Conservation (phyloP, 306 rosid genomes). For the Corylus avellana region DNA sequence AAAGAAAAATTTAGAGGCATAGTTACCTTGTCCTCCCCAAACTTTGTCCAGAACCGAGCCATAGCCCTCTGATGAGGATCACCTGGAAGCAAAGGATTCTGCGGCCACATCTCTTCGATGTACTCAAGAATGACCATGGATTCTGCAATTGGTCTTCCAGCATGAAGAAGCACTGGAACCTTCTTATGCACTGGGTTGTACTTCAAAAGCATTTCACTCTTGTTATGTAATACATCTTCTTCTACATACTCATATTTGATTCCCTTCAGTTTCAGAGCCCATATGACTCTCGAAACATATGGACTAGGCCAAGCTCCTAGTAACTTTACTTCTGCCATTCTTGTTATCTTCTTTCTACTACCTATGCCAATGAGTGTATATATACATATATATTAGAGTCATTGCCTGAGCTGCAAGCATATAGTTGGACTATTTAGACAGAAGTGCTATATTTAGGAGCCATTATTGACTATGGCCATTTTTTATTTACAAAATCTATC, state of each 20-base stretch:
- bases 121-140: slow-evolving; percentile 1
- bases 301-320: slow-evolving; percentile 50
- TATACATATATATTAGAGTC: background rate
- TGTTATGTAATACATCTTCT: too few relatives aligned
- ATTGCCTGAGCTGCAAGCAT: too few relatives aligned
- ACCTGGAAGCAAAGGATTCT: slow-evolving; percentile 30
- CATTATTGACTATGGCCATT: too few relatives aligned
- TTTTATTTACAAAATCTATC: too few relatives aligned
- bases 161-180: background rate
- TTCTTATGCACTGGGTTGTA: slow-evolving; percentile 4
- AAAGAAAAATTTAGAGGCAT: background rate
- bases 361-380: background rate
- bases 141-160: background rate
- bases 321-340: slow-evolving; percentile 53
- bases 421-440: too few relatives aligned
- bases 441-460: too few relatives aligned
- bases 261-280: slow-evolving; percentile 56
- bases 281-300: slow-evolving; percentile 38
- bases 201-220: too few relatives aligned
- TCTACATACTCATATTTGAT: slow-evolving; percentile 33
- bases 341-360: background rate
- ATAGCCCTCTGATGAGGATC: slow-evolving; percentile 8
- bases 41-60: slow-evolving; percentile 26
- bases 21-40: slow-evolving; percentile 13
- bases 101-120: slow-evolving; percentile 46